Base-by-base conservation (phyloP, 805 yeast species). In the Starmerella floris region DNA sequence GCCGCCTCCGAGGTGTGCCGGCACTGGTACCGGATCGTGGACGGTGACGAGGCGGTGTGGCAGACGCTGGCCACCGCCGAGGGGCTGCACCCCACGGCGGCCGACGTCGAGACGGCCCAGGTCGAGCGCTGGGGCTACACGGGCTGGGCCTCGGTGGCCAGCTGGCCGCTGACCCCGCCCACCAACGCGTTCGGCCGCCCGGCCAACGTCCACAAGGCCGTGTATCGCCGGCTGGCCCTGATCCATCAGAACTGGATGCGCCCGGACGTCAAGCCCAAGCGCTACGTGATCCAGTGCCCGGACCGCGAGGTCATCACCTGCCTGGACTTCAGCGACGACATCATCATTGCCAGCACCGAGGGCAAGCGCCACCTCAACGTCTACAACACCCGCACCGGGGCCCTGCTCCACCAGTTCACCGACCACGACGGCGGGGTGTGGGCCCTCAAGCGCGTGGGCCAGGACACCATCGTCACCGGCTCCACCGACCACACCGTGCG, bases 381-480 rank as follows among this genome's bases (percentile, higher is more conserved):
- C 8, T 84, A 83, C 61, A 79, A 79, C 50, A 76, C 95, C 1
- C 65, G 68, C 25, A 74, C 81, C 1, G 96, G 96, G 4, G 63
- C 65, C 33, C 66, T 79, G 40, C 55, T 77, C 8, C 66, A 71
- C 33, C 76, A 76, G 5, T 67, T 91, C 35, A 67, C 70, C 34
- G 96, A 95, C 6, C 98, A 91, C 57, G 94, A 81, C 42, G 98
- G 98, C 35, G 98, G 98, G 31, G 98, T 91, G 4, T 91, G 98
- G 98, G 97, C 98, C 1, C 69, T 91, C 58, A 84, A 88, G 61
- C 87, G 85, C 57, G 68, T 73, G 42, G 85, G 83, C 20, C 53
- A 55, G n/a, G 62, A 61, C 42, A 83, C 85, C 8, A 67, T 91
- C 35, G 94, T 88, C 1, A 81, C 93, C 46, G 98, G 97, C 0